phyloP scores from a whole-genome alignment of 2,329 filamentous ascomycete genomes.

The Dactylellina parvicollis region DNA sequence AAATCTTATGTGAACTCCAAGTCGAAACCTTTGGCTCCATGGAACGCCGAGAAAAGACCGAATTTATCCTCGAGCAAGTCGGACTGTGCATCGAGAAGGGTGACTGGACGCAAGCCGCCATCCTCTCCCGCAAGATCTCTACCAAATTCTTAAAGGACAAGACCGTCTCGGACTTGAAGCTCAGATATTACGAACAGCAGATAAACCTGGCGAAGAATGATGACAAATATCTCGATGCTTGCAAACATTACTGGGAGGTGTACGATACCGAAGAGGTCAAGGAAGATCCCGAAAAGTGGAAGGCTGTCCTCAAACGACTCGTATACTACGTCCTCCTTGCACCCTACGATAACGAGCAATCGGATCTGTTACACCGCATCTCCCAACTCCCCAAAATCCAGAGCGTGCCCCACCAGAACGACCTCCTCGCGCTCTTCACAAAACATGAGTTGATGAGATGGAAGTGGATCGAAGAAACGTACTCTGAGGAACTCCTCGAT shows the following conservation, averaged over 20 bases:
- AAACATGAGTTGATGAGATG: conserved; percentile 97
- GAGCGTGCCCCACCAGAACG: conserved; percentile 69
- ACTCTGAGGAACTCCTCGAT: conserved; percentile 83
- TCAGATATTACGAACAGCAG: conserved; percentile 96
- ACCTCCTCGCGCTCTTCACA: conserved; percentile 92
- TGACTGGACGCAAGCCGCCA: conserved; percentile 95
- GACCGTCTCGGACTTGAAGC: conserved; percentile 94
- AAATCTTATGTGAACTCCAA: conserved; percentile 95
- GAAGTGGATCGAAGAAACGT: conserved; percentile 89
- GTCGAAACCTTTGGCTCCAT: conserved; percentile 99
- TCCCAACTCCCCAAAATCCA: conserved; percentile 83
- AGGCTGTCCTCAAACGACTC: conserved; percentile 86
- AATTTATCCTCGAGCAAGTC: conserved; percentile 97
- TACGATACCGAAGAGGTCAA: conserved; percentile 95
- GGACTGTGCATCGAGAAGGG: conserved; percentile 91
- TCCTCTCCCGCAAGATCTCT: conserved; percentile 96
- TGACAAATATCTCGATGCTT: conserved; percentile 94
- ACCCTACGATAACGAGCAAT: conserved; percentile 98
- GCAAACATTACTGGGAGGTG: conserved; percentile 98
- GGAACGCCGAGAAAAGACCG: conserved; percentile 95
- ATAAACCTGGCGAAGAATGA: conserved; percentile 96
- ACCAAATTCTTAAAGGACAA: conserved; percentile 87
- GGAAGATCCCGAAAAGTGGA: conserved; percentile 84
- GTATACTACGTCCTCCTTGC: conserved; percentile 98
- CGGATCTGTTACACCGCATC: conserved; percentile 93